Percentiles rank a stretch among this genome's conserved stretches.
Conservation (phyloP, 345 rosid species). For the Citrus unshiu region DNA sequence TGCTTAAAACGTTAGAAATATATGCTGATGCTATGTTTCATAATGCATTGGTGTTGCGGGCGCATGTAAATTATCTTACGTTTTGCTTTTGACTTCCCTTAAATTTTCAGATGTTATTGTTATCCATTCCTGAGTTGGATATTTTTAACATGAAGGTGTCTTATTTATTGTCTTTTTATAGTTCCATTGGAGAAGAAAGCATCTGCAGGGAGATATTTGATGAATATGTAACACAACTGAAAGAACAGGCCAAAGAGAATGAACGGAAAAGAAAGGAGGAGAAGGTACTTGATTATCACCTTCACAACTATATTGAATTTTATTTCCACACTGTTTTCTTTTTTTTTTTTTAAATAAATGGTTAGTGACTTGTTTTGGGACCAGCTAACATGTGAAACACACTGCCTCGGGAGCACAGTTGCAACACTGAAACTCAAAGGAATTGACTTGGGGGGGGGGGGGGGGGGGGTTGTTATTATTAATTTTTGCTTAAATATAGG, state of each 20-base stretch:
- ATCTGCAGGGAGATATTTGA: constrained; percentile 65
- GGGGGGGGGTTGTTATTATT: not conserved
- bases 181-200: constrained; percentile 78
- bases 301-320: not conserved
- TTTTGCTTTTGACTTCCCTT: not conserved
- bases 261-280: constrained; percentile 96
- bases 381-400: not conserved
- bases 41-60: not conserved
- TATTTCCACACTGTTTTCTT: not conserved
- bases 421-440: not conserved
- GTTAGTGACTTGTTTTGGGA: not conserved
- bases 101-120: not conserved
- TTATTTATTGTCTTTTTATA: constrained; percentile 16
- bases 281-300: constrained; percentile 43
- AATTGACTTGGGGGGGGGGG: not conserved
- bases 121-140: not conserved
- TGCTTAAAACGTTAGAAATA: not conserved
- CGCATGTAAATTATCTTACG: not conserved
- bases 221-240: constrained; percentile 65
- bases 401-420: not conserved
- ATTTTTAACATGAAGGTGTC: constrained; percentile 5
- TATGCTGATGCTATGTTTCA: not conserved
- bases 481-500: not conserved
- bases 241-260: constrained; percentile 89
- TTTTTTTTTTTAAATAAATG: not conserved